A percentile compares a stretch with the other conserved stretches of the same genome.
phyloP scores from a whole-genome alignment of 2,329 filamentous ascomycete genomes.

The Trichoderma koningiopsis region DNA sequence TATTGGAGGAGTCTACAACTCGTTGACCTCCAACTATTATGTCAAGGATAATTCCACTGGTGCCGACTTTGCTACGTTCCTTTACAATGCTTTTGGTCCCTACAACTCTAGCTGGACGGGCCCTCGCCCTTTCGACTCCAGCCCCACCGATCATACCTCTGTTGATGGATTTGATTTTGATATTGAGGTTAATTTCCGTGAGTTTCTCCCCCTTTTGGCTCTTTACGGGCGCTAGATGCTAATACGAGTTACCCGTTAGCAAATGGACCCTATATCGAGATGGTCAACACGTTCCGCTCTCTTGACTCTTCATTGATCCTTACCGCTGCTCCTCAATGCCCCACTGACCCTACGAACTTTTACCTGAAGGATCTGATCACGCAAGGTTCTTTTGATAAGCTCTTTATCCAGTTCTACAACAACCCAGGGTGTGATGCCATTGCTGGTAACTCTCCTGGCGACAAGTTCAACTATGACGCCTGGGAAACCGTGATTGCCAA shows the following conservation, averaged over 20 bases:
- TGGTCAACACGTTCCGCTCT: slow-evolving; percentile 42
- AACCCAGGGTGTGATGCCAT: slow-evolving; percentile 45
- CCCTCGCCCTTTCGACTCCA: slow-evolving; percentile 45
- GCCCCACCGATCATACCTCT: slow-evolving; percentile 31
- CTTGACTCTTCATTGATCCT: slow-evolving; percentile 41
- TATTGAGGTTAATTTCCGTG: slow-evolving; percentile 41
- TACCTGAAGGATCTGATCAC: slow-evolving; percentile 44
- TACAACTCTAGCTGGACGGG: slow-evolving; percentile 36
- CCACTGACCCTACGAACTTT: slow-evolving; percentile 34
- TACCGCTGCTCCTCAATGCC: slow-evolving; percentile 51
- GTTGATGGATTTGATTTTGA: slow-evolving; percentile 50
- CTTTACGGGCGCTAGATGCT: neutral
- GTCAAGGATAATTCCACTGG: slow-evolving; percentile 39
- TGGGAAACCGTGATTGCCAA: slow-evolving; percentile 43
- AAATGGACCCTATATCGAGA: slow-evolving; percentile 42
- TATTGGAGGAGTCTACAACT: slow-evolving; percentile 41
- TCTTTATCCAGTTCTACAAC: slow-evolving; percentile 56
- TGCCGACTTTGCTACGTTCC: slow-evolving; percentile 42
- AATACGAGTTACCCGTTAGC: slow-evolving; percentile 29
- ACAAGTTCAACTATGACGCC: slow-evolving; percentile 47
- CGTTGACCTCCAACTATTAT: slow-evolving; percentile 37
- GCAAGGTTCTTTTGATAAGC: slow-evolving; percentile 44
- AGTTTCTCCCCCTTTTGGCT: slow-evolving; percentile 23
- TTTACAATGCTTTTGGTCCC: slow-evolving; percentile 45
- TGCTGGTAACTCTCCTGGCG: slow-evolving; percentile 34